Conservation (phyloP, 768 basidiomycete genomes). For the Lyophyllum atratum region DNA sequence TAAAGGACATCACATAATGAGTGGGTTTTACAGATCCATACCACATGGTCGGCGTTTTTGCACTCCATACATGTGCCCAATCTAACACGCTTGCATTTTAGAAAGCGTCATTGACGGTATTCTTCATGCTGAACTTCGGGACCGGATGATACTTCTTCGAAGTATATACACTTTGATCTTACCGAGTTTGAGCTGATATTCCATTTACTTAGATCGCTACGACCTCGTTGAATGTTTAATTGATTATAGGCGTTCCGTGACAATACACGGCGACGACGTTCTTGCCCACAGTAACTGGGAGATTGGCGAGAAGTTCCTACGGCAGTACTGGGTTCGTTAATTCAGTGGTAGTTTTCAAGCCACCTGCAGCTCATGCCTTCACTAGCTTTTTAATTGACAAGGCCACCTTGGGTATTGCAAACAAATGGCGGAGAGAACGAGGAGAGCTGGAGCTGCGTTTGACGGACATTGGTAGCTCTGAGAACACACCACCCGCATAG, state of each 20-base stretch:
- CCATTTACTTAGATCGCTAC: slow-evolving; percentile 57
- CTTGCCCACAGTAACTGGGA: slow-evolving; percentile 93
- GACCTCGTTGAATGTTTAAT: slow-evolving; percentile 80
- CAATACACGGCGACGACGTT: slow-evolving; percentile 89
- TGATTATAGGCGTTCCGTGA: slow-evolving; percentile 68
- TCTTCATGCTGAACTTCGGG: slow-evolving; percentile 86
- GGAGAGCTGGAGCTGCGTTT: slow-evolving; percentile 74
- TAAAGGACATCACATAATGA: slow-evolving; percentile 6
- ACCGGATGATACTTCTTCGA: slow-evolving; percentile 87
- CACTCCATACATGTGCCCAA: not conserved
- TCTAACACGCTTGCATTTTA: slow-evolving; percentile 28
- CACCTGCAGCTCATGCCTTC: slow-evolving; percentile 2
- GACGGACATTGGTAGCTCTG: slow-evolving; percentile 48
- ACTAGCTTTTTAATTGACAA: slow-evolving; percentile 79
- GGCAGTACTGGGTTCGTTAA: slow-evolving; percentile 72
- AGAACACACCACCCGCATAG: slow-evolving; percentile 28
- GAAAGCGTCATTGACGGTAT: slow-evolving; percentile 92
- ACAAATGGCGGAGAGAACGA: slow-evolving; percentile 87
- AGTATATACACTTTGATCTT: slow-evolving; percentile 42
- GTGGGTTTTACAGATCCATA: slow-evolving; percentile 54
- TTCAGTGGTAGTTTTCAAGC: not conserved
- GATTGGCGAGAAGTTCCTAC: slow-evolving; percentile 79
- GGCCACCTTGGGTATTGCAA: slow-evolving; percentile 66
- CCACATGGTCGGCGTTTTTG: slow-evolving; percentile 66
- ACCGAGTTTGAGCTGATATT: not conserved